A percentile compares a stretch with the other conserved stretches of the same genome.
Evolutionary conservation across 805 yeast genomes (phyloP).

Genomic region (Yarrowia osloensis): DNA sequence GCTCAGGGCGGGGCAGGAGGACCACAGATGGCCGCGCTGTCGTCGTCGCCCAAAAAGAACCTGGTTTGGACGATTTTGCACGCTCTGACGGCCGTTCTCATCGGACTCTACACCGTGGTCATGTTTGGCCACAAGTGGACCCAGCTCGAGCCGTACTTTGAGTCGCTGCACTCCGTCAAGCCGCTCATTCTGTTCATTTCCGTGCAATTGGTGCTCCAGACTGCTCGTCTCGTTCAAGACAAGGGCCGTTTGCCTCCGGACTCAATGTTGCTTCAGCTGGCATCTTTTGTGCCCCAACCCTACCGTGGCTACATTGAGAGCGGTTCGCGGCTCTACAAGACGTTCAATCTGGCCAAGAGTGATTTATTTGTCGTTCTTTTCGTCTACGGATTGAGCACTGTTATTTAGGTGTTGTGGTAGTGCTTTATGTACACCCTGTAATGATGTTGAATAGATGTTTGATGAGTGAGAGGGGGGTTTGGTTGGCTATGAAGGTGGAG

Average conservation of each 20-base stretch:
- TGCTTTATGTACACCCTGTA: no score
- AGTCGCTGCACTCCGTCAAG: neutral
- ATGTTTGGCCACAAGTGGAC: neutral
- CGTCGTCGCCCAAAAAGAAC: neutral
- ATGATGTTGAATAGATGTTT: neutral
- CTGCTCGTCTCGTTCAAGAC: conserved; percentile 15
- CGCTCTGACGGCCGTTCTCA: conserved; percentile 3
- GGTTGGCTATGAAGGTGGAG: neutral
- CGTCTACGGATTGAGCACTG: conserved; percentile 6
- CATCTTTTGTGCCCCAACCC: conserved; percentile 22
- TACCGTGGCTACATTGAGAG: conserved; percentile 27
- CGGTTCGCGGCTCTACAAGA: conserved; percentile 26
- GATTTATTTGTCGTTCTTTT: conserved; percentile 6
- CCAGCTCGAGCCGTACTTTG: neutral
- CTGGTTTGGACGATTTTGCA: conserved; percentile 6
- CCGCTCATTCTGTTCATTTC: conserved; percentile 18
- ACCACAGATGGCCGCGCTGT: neutral
- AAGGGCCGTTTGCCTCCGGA: conserved; percentile 22
- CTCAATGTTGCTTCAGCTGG: conserved; percentile 6
- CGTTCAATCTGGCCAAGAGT: conserved; percentile 1
- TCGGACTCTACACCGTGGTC: conserved; percentile 5
- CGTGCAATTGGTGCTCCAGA: conserved; percentile 18
- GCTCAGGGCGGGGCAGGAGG: neutral
- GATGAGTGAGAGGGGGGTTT: neutral
- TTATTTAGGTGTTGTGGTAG: no score